phyloP scores from a whole-genome alignment of 2,329 filamentous ascomycete genomes.

The Rhexocercosporidium sp. region DNA sequence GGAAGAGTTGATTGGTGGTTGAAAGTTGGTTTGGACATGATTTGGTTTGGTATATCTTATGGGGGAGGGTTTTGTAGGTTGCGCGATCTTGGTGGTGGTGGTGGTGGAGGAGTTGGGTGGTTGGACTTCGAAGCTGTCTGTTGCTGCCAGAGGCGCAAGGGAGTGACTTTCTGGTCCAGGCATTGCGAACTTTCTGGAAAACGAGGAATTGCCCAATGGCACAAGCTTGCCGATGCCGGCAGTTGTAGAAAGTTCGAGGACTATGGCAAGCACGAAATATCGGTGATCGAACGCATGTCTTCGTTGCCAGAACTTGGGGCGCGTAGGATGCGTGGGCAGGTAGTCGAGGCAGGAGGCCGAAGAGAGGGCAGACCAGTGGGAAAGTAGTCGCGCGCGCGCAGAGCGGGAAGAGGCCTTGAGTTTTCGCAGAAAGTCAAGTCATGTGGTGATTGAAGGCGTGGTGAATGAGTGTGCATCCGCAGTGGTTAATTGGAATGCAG shows the following conservation, averaged over 20 bases:
- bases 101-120: slow-evolving; percentile 21
- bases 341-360: slow-evolving; percentile 10
- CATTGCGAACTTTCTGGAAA: slow-evolving; percentile 28
- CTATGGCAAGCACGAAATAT: slow-evolving; percentile 32
- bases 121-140: slow-evolving; percentile 15
- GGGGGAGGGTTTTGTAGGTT: slow-evolving; percentile 27
- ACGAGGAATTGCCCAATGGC: slow-evolving; percentile 31
- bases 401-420: not conserved
- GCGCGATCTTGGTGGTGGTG: slow-evolving; percentile 30
- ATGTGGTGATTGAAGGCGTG: slow-evolving; percentile 2
- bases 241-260: slow-evolving; percentile 24
- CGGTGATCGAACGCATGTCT: slow-evolving; percentile 38
- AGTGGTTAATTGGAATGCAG: not conserved
- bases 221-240: slow-evolving; percentile 28
- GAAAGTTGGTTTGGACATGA: slow-evolving; percentile 41
- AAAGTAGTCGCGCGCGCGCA: slow-evolving; percentile 7
- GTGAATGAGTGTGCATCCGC: not conserved
- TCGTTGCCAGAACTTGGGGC: slow-evolving; percentile 15
- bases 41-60: slow-evolving; percentile 36
- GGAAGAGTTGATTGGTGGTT: slow-evolving; percentile 34
- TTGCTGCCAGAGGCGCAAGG: slow-evolving; percentile 7
- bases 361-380: not conserved
- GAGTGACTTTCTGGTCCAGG: slow-evolving; percentile 31
- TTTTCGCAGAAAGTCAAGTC: slow-evolving; percentile 11
- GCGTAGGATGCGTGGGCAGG: not conserved